A percentile compares a stretch with the other conserved stretches of the same genome.
Conservation (phyloP, 108 stramenopile genomes). For the Fistulifera solaris region DNA sequence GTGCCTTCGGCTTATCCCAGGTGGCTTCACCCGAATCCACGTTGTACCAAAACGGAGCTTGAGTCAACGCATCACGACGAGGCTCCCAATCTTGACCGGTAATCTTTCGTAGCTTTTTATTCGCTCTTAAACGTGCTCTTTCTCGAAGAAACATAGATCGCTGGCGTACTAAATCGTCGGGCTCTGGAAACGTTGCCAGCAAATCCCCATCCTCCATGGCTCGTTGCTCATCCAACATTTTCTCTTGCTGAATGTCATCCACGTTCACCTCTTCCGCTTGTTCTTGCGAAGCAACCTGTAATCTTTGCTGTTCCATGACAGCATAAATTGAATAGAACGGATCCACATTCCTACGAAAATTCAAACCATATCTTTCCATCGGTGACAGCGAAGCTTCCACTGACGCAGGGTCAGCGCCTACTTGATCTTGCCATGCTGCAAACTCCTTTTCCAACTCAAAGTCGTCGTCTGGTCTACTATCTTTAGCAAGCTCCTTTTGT, state of each 20-base stretch:
- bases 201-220: constrained; percentile 76
- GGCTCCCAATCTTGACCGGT: constrained; percentile 70
- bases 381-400: constrained; percentile 70
- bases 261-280: constrained; percentile 58
- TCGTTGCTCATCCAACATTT: constrained; percentile 52
- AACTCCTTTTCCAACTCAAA: constrained; percentile 85
- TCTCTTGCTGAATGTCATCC: constrained; percentile 56
- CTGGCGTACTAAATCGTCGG: constrained; percentile 65
- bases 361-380: constrained; percentile 61
- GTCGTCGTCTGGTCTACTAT: constrained; percentile 31
- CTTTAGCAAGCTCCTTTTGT: constrained; percentile 7
- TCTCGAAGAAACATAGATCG: constrained; percentile 67
- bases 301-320: constrained; percentile 44
- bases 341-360: constrained; percentile 59
- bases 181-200: constrained; percentile 56
- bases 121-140: constrained; percentile 52
- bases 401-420: constrained; percentile 67
- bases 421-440: constrained; percentile 81
- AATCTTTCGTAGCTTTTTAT: constrained; percentile 58
- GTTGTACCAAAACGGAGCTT: constrained; percentile 70
- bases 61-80: constrained; percentile 40
- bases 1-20: constrained; percentile 62
- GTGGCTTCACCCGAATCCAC: constrained; percentile 78
- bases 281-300: constrained; percentile 25
- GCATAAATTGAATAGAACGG: constrained; percentile 70